Percentiles rank a stretch among this genome's conserved stretches.
These are phyloP conservation scores for Cyberlindnera euphorbiae DNA, from an alignment of 805 yeast species.

Conservation along the genomic window DNA sequence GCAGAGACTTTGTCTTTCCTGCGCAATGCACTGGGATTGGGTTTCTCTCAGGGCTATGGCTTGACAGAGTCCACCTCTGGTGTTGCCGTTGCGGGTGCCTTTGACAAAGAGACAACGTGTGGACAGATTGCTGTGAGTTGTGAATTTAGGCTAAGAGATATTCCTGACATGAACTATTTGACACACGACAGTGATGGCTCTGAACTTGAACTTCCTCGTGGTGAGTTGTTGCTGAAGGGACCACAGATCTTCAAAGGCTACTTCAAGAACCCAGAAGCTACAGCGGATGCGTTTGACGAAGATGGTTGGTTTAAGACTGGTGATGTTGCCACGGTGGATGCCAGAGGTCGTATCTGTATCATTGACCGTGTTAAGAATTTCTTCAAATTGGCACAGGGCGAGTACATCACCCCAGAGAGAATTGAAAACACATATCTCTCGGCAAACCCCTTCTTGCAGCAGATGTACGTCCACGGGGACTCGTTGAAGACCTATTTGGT, in stretches of 20 bases:
- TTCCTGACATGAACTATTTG: conserved; percentile 43
- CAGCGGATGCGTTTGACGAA: conserved; percentile 36
- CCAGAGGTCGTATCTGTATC: conserved; percentile 35
- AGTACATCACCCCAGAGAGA: conserved; percentile 62
- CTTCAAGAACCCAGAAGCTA: conserved; percentile 44
- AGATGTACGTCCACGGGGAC: conserved; percentile 62
- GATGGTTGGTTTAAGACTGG: conserved; percentile 60
- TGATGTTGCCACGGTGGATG: conserved; percentile 41
- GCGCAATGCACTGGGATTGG: conserved; percentile 43
- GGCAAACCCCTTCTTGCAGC: conserved; percentile 45
- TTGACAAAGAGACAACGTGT: conserved; percentile 34
- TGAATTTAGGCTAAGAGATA: conserved; percentile 51
- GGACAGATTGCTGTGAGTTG: conserved; percentile 47
- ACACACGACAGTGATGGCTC: conserved; percentile 26
- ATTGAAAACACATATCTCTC: conserved; percentile 55
- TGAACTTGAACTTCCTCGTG: conserved; percentile 29
- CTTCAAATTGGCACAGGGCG: conserved; percentile 55
- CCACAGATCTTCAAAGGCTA: conserved; percentile 51
- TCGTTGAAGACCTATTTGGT: conserved; percentile 49
- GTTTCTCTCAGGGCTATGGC: conserved; percentile 52
- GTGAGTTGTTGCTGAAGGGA: conserved; percentile 55
- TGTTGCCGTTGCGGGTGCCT: conserved; percentile 33
- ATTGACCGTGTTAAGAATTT: conserved; percentile 65
- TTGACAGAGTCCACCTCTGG: conserved; percentile 64
- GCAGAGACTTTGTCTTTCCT: conserved; percentile 49